Evolutionary conservation across 495 filamentous ascomycete species (phyloP).

Genomic region (Evernia prunastri): DNA sequence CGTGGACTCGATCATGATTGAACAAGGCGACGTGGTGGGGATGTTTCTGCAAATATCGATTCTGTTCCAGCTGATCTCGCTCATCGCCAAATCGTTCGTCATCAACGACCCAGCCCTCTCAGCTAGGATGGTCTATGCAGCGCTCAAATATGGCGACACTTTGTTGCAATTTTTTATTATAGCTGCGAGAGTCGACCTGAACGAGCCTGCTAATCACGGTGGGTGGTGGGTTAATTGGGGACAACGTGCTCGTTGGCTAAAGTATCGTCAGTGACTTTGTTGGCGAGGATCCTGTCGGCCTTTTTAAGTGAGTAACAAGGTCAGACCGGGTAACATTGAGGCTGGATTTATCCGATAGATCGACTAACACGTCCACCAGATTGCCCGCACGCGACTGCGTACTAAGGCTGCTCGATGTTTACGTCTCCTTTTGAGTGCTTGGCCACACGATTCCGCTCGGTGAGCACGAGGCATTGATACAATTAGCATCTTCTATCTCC

Average conservation of each 20-base stretch:
- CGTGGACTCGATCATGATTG: not conserved
- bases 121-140: not conserved
- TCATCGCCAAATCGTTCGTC: not conserved
- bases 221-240: too few species aligned
- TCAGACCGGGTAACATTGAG: too few species aligned
- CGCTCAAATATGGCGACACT: too few species aligned
- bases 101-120: not conserved
- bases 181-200: not conserved
- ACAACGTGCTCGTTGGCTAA: too few species aligned
- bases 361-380: not conserved
- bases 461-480: not conserved
- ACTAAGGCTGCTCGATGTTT: not conserved
- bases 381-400: not conserved
- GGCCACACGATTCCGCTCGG: not conserved
- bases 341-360: too few species aligned
- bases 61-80: not conserved
- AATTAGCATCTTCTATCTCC: not conserved
- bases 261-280: too few species aligned
- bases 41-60: not conserved
- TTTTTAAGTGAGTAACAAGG: too few species aligned
- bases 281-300: too few species aligned
- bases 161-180: not conserved
- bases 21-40: too few species aligned
- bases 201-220: too few species aligned
- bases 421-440: not conserved